Percentiles rank a stretch among this genome's conserved stretches.
Conservation (phyloP, 106 monocot species). For the Chionographis japonica region DNA sequence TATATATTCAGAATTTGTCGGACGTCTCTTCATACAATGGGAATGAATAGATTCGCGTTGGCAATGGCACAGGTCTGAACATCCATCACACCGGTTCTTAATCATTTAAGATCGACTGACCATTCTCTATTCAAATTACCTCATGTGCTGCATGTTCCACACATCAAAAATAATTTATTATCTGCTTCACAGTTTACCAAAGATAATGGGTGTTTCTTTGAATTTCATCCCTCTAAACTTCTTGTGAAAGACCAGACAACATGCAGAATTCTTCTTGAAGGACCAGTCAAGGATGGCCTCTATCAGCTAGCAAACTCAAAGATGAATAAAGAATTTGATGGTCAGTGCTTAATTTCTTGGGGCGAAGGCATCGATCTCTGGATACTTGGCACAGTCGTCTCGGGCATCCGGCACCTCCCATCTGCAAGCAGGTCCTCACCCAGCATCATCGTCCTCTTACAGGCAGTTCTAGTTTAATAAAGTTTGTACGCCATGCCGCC, state of each 20-base stretch:
- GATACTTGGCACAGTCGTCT: not conserved
- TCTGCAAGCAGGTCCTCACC: not conserved
- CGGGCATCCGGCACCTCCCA: not conserved
- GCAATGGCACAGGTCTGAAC: not conserved
- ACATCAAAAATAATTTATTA: not conserved
- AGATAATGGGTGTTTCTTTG: conserved; percentile 3
- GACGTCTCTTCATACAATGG: not conserved
- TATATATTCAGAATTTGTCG: not conserved
- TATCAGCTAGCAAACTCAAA: not conserved
- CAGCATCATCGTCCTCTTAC: not conserved
- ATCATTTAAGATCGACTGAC: not conserved
- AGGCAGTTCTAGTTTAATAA: not conserved
- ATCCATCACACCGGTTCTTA: not conserved
- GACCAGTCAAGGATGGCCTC: not conserved
- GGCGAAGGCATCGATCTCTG: too few relatives aligned
- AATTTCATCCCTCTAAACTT: not conserved
- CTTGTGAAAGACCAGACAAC: not conserved
- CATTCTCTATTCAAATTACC: not conserved
- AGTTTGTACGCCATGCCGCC: not conserved
- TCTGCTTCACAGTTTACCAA: not conserved
- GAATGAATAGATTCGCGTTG: not conserved
- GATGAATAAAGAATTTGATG: too few relatives aligned
- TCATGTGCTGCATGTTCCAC: not conserved
- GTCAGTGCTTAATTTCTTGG: too few relatives aligned
- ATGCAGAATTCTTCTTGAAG: not conserved